Base-by-base conservation (phyloP, 768 basidiomycete species). In the Mycena kentingensis region DNA sequence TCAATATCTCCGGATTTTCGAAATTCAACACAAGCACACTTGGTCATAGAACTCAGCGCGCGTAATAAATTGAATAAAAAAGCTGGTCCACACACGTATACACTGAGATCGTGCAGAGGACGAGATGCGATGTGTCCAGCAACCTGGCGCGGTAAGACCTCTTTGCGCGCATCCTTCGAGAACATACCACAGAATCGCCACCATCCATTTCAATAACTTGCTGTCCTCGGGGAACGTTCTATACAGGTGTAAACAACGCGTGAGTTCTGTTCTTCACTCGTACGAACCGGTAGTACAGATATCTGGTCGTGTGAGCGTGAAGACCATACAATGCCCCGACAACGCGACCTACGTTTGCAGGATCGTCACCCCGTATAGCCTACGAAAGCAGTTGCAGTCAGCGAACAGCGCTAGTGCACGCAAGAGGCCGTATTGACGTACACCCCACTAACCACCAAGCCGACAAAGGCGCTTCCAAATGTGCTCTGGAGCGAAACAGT, bases 1-100 rank as follows among this genome's bases (percentile, higher is more conserved):
- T 36, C 27, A 81, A 61, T n/a, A 70, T 73, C 2, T 57, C 56
- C 15, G 65, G 58, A 38, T 77, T 72, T 25, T 67, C 58, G 60
- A 70, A 80, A 49, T 79, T 78, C 26, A 71, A 63, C 25, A 82
- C 65, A 37, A 82, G 67, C 58, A 77, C 78, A 70, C 79, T 81
- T 42, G 3, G 12, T 24, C 13, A 35, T 16, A 10, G 24, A 16
- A 16, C n/a, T n/a, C n/a, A n/a, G n/a, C n/a, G n/a, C n/a, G n/a
- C n/a, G n/a, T n/a, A n/a, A n/a, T n/a, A n/a, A n/a, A n/a, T n/a
- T n/a, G n/a, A n/a, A n/a, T n/a, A n/a, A n/a, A n/a, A n/a, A n/a
- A n/a, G n/a, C n/a, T n/a, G n/a, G n/a, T n/a, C n/a, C n/a, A n/a
- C n/a, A n/a, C 57, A 79, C 79, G 73, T 74, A 49, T 81, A 81